Base-by-base conservation (phyloP, 1,139 yeast genomes). In the Kodamaea derodonti region DNA sequence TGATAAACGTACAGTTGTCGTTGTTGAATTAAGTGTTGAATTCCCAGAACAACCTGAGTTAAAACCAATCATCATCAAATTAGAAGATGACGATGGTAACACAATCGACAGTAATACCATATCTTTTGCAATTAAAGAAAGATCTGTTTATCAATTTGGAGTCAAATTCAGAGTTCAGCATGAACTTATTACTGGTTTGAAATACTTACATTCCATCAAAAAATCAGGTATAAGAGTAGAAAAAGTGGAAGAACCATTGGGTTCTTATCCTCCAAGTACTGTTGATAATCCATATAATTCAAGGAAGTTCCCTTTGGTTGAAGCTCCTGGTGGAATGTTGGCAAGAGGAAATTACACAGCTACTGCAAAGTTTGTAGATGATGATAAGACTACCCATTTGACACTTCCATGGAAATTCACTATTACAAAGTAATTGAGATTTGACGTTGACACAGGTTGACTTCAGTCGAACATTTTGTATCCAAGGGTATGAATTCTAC, bases 251-350 rank as follows among this genome's bases (percentile, higher is more conserved):
- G 95, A 87, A 58, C 94, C 94, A 32, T 69, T 86, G 55, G 97
- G 97, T 2, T 81, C 94, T 5, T 88, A 82, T 55, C 92, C 95
- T 11, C 97, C 97, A 47, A 84, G 77, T 58, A 86, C 96, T n/a
- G 68, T 65, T 39, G 86, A 78, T 31, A 86, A 82, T 54, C 95
- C 95, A 8, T 81, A 58, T 51, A 88, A 90, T 58, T 92, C 81
- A 54, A 85, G 80, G 46, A 70, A 70, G 29, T 72, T 88, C 45
- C 77, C 82, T n/a, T 94, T 82, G 53, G 90, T 85, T 40, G 95
- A 87, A 58, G 97, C 96, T 12, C 97, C 97, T 25, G 73, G 86
- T 33, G 97, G 97, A 2, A 62, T 88, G 60, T 62, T 90, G 47
- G 95, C 95, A 3, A 77, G 97, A 60, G 96, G 97, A 31, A 72